Evolutionary conservation across 768 basidiomycete genomes (phyloP).

Genomic region (Trametes elegans): DNA sequence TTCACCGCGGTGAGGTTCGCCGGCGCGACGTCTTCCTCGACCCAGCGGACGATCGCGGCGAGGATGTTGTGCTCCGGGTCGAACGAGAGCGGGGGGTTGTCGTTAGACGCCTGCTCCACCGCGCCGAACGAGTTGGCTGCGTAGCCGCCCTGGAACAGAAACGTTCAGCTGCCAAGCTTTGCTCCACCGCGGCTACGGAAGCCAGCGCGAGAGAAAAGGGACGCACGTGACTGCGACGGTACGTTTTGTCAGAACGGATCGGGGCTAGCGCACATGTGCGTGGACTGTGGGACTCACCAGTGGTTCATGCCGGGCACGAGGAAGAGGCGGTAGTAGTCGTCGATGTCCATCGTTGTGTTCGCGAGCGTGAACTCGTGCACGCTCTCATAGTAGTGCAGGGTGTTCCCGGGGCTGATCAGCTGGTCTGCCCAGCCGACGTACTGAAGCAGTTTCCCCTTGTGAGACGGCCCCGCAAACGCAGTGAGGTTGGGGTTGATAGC

Average conservation of each 20-base stretch:
- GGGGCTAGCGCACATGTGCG: background rate
- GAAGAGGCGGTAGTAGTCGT: slow-evolving; percentile 35
- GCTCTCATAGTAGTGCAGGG: slow-evolving; percentile 26
- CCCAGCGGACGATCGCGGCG: slow-evolving; percentile 33
- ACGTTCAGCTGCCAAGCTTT: no score
- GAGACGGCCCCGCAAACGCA: slow-evolving; percentile 21
- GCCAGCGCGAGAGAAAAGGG: background rate
- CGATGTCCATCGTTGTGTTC: slow-evolving; percentile 24
- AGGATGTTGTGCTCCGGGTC: slow-evolving; percentile 28
- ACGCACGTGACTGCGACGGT: background rate
- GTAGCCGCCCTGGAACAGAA: slow-evolving; percentile 21
- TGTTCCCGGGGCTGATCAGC: slow-evolving; percentile 31
- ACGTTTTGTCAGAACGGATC: no score
- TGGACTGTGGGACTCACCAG: slow-evolving; percentile 19
- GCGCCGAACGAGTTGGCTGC: slow-evolving; percentile 31
- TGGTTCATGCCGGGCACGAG: slow-evolving; percentile 34
- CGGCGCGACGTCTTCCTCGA: slow-evolving; percentile 32
- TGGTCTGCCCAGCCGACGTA: slow-evolving; percentile 30
- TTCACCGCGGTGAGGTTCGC: slow-evolving; percentile 22
- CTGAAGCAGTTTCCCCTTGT: slow-evolving; percentile 26
- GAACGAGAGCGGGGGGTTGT: slow-evolving; percentile 21
- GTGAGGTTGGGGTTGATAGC: slow-evolving; percentile 26
- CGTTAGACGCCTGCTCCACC: slow-evolving; percentile 21
- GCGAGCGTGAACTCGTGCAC: slow-evolving; percentile 24
- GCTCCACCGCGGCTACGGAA: no score